Evolutionary conservation across 2,329 filamentous ascomycete genomes (phyloP), one percentile per base, ranked within the genome.

Genomic region (Colletotrichum somersetense): DNA sequence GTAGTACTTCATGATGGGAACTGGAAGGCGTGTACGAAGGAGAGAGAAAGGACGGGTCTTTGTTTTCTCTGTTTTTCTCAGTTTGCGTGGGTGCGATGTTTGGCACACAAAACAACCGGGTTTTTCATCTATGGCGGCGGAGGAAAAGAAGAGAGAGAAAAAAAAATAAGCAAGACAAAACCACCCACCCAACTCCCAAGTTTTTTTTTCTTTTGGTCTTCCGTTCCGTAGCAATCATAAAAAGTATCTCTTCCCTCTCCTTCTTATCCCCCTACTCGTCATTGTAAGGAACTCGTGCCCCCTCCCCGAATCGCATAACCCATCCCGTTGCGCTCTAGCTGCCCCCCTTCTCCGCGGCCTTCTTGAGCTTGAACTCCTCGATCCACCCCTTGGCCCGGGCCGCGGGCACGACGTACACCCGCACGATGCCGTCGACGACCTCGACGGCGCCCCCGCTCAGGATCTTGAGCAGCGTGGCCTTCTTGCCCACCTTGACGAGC

Each of bases 401-500:
- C 77, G 88, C 91, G 0, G 96, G 96, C 75, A 99, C 87, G 1
- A 98, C 90, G 79, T 93, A 95, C 40, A 99, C 90, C 78, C 86
- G 91, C 33, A 98, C 89, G 74, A 98, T 83, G 40, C 94, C 92
- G 82, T 99, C 96, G 58, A 97, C 91, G 12, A 99, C 87, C 83
- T 97, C 95, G 8, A 97, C 90, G 78, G 92, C 95, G 8, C 93
- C 94, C 11, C 89, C 89, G 11, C 86, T 86, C 74, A 98, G 82
- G 40, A 96, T 88, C 84, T 94, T 93, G 62, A 94, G 81, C 76
- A 98, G 81, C 26, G 89, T 85, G 74, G 96, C 87, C 79, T 96
- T 96, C 88, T 93, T 95, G 59, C 96, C 96, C 30, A 95, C 91
- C 84, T 97, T 98, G 77, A 97, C 89, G 77, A 99, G 81, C 0